Base-by-base conservation (phyloP, 2,329 filamentous ascomycete species). In the Acephala macrosclerotiorum region DNA sequence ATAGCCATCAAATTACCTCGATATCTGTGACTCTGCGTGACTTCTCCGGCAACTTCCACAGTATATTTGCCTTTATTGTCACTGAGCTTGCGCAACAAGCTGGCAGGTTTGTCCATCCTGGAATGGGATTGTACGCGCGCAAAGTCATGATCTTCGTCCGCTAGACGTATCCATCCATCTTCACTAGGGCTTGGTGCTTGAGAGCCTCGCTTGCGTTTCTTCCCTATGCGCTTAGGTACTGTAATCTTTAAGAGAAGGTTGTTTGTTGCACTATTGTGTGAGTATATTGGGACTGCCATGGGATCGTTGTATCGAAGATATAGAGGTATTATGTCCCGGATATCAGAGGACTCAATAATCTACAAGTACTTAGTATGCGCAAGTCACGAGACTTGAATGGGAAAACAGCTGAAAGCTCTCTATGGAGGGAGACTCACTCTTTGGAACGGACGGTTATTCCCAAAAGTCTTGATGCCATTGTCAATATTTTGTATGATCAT, bases 161-260 rank as follows among this genome's bases (percentile, higher is more conserved):
- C 40, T 14, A 36, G 18, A 6, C 9, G 25, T 14, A 38, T 58
- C 55, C 45, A 26, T 12, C 40, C 49, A 42, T 53, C 57, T 20
- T 26, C 26, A 35, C 53, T n/a, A 18, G 22, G 45, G 36, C 36
- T 63, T 35, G 90, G 88, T 4, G 84, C 90, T 63, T 89, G 77
- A 5, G 88, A 88, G n/a, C 93, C 94, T 71, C 90, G 85, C 80
- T 94, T 97, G 65, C 94, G 87, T 79, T 92, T 97, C 66, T 93
- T 87, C 2, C 94, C 94, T 2, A 94, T 97, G 63, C 93, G 84
- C 77, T 90, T 96, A 0, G 96, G 95, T 0, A 98, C 88, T 0
- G 91, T 94, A 63, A 99, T 85, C 76, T 94, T 94, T 61, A 99
- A 83, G 22, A 98, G 84, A 22, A 98, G 81, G 75, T 97, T 97